phyloP scores from a whole-genome alignment of 768 basidiomycete species.

The Hygrocybe punicea region DNA sequence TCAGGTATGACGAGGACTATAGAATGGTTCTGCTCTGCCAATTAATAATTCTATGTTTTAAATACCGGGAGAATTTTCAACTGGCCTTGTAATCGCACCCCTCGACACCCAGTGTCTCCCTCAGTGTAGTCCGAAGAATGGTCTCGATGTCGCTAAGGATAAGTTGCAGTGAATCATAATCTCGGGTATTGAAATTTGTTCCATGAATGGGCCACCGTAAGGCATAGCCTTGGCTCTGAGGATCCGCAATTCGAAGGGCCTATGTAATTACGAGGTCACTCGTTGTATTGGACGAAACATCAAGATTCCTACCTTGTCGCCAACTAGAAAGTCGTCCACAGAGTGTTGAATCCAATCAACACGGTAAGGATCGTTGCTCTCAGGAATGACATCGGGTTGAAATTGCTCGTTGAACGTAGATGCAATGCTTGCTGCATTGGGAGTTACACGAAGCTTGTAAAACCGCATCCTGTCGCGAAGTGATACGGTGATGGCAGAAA shows the following conservation, averaged over 20 bases:
- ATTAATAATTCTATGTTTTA: background rate
- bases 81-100: slow-evolving; percentile 58
- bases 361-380: slow-evolving; percentile 76
- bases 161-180: slow-evolving; percentile 68
- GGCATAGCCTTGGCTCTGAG: slow-evolving; percentile 62
- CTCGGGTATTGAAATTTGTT: slow-evolving; percentile 76
- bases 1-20: slow-evolving; percentile 90
- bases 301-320: slow-evolving; percentile 55
- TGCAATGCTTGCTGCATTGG: slow-evolving; percentile 65
- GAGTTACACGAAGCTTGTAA: slow-evolving; percentile 76
- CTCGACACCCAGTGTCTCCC: slow-evolving; percentile 55
- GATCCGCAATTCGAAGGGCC: slow-evolving; percentile 71
- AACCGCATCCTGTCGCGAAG: slow-evolving; percentile 82
- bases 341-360: slow-evolving; percentile 76
- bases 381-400: slow-evolving; percentile 80
- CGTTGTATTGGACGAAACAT: background rate
- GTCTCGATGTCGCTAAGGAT: slow-evolving; percentile 75
- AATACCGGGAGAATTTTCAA: background rate
- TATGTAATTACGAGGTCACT: slow-evolving; percentile 25
- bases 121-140: slow-evolving; percentile 61
- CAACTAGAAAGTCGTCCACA: slow-evolving; percentile 53
- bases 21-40: slow-evolving; percentile 67
- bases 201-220: slow-evolving; percentile 80
- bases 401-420: slow-evolving; percentile 80
- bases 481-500: slow-evolving; percentile 66